These are phyloP conservation scores for Funneliformis caledonium DNA, from an alignment of 371 early-diverging fungal species.

Conservation along the genomic window DNA sequence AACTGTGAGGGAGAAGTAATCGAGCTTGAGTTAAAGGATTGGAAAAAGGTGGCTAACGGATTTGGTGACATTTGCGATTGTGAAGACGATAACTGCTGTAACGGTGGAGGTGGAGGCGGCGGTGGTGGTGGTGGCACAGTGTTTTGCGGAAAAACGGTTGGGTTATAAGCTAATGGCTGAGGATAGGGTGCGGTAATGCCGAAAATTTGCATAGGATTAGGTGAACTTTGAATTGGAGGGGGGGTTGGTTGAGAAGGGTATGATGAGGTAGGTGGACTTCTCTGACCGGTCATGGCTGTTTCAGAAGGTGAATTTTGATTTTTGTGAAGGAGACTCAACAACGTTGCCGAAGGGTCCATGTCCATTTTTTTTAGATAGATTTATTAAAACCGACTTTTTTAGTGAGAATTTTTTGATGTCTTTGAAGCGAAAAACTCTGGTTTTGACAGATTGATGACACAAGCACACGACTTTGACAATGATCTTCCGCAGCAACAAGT, in stretches of 20 bases:
- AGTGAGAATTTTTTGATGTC: not conserved
- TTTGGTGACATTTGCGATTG: constrained; percentile 27
- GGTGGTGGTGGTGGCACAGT: constrained; percentile 24
- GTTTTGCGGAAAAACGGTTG: not conserved
- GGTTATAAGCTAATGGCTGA: constrained; percentile 21
- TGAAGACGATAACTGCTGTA: not conserved
- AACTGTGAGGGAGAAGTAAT: not conserved
- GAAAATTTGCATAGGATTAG: not conserved
- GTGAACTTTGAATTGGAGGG: not conserved
- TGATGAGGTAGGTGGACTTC: constrained; percentile 11
- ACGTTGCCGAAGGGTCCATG: constrained; percentile 35
- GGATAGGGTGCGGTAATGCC: not conserved
- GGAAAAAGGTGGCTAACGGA: constrained; percentile 25
- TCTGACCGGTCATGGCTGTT: constrained; percentile 10
- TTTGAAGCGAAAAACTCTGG: not conserved
- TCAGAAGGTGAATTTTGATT: constrained; percentile 18
- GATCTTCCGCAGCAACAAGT: not conserved
- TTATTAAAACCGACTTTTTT: not conserved
- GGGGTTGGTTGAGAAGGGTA: constrained; percentile 23
- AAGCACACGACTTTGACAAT: not conserved
- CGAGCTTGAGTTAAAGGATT: constrained; percentile 25
- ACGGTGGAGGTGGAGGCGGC: constrained; percentile 27
- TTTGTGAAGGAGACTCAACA: constrained; percentile 37
- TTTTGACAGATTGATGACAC: not conserved
- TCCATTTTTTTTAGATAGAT: not conserved